Base-by-base conservation (phyloP, 106 monocot species). In the Phalaenopsis equestris region DNA sequence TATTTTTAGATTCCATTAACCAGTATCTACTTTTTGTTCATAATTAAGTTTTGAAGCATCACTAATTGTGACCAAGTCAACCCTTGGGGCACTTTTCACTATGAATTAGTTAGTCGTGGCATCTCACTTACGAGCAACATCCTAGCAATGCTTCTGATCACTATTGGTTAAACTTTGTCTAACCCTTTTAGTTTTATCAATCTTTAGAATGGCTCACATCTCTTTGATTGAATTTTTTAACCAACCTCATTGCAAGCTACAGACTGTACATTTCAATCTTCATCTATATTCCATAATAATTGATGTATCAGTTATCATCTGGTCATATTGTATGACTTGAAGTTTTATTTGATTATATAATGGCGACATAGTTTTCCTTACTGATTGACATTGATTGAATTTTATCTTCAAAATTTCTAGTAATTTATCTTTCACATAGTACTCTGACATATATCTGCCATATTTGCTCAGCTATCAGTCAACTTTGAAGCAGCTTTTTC, bases 401-500 rank as follows among this genome's bases (percentile, higher is more conserved):
- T 74, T 74, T 42, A 45, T 74, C 19, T 74, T 74, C 43, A 74
- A 18, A 74, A 5, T 74, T 14, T 38, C 16, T 0, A 8, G 18
- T 74, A 56, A 70, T 70, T 70, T 70, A 0, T 39, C 37, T 18
- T 57, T 15, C 23, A 30, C 21, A 46, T 78, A 39, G 2, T 75
- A 79, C 6, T 75, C 75, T 84, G 57, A 78, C 55, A 67, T 37
- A 41, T 72, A 58, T 49, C 19, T 75, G 42, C 36, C 12, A 67
- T 81, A 10, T 39, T 70, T 82, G 16, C 79, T 19, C 88, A 96
- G 96, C 82, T 96, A 96, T 74, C 91, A 90, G 68, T 88, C 93
- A 77, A 96, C 96, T 24, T 58, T 96, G 79, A 91, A 91, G 84
- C 91, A 86, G 75, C 86, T 96, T 79, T 93, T 96, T 72, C 85